A percentile compares a stretch with the other conserved stretches of the same genome.
These are phyloP conservation scores for Exophiala mesophila DNA, from an alignment of 2,329 filamentous ascomycete species.

Conservation along the genomic window DNA sequence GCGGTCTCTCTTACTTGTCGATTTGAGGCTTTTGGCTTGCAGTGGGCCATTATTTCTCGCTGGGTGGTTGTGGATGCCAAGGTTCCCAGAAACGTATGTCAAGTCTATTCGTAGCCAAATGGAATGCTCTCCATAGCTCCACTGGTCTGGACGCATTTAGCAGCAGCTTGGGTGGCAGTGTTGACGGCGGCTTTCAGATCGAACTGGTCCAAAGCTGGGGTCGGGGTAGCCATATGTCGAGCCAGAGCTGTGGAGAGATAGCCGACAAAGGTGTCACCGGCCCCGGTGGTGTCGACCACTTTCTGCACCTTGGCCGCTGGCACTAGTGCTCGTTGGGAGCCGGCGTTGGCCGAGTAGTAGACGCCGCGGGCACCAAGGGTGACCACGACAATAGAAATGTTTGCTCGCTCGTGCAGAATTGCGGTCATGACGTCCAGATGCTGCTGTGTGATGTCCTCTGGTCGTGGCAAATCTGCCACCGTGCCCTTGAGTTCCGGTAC, in stretches of 20 bases:
- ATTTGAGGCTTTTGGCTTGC: too few relatives aligned
- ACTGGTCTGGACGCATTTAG: conserved; percentile 40
- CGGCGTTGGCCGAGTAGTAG: conserved; percentile 54
- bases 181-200: conserved; percentile 43
- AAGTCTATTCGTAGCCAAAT: conserved; percentile 43
- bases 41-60: too few relatives aligned
- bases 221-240: conserved; percentile 40
- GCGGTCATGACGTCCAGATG: conserved; percentile 43
- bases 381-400: conserved; percentile 69
- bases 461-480: conserved; percentile 27
- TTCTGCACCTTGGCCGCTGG: conserved; percentile 61
- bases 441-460: conserved; percentile 25
- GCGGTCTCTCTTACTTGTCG: too few relatives aligned
- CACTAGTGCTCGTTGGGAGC: conserved; percentile 45
- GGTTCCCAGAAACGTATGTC: too few relatives aligned
- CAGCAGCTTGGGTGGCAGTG: conserved; percentile 41
- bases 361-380: conserved; percentile 80
- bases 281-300: conserved; percentile 89
- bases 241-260: conserved; percentile 74
- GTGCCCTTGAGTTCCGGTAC: conserved; percentile 25
- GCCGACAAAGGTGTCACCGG: conserved; percentile 91
- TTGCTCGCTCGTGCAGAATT: conserved; percentile 61
- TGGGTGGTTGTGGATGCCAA: too few relatives aligned
- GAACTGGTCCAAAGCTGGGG: conserved; percentile 47
- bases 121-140: conserved; percentile 48